Percentiles rank a stretch among this genome's conserved stretches.
phyloP scores from a whole-genome alignment of 1,139 yeast species.

The Debaryomyces nepalensis region DNA sequence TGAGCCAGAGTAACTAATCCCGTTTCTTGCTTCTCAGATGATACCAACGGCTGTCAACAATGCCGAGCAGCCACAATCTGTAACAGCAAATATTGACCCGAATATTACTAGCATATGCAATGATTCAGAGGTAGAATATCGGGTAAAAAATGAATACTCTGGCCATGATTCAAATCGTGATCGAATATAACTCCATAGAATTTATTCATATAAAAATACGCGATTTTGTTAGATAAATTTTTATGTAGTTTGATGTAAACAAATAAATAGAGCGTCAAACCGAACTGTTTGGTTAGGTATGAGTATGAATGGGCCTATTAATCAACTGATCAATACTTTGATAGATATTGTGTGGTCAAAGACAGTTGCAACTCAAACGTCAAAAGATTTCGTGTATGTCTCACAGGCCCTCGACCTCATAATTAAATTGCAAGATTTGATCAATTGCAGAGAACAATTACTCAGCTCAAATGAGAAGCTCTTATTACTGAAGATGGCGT shows the following conservation, averaged over 20 bases:
- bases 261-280: slow-evolving; percentile 1
- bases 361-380: slow-evolving; percentile 14
- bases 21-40: slow-evolving; percentile 2
- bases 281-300: too few species aligned
- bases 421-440: slow-evolving; percentile 30
- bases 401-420: slow-evolving; percentile 34
- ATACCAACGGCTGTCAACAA: not conserved
- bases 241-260: slow-evolving; percentile 3
- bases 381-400: slow-evolving; percentile 29
- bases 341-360: slow-evolving; percentile 37
- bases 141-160: too few species aligned
- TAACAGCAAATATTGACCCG: not conserved
- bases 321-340: slow-evolving; percentile 22
- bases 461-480: slow-evolving; percentile 32
- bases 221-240: slow-evolving; percentile 2
- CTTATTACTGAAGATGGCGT: slow-evolving; percentile 32
- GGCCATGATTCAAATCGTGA: too few species aligned
- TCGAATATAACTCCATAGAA: too few species aligned
- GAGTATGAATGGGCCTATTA: slow-evolving; percentile 6
- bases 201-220: not conserved
- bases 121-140: too few species aligned
- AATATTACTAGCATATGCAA: too few species aligned
- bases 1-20: slow-evolving; percentile 4
- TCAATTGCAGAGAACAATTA: slow-evolving; percentile 25
- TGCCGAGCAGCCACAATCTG: not conserved